Percentiles rank a stretch among this genome's conserved stretches.
Conservation (phyloP, 305 asterid genomes). For the Plantago rigida region DNA sequence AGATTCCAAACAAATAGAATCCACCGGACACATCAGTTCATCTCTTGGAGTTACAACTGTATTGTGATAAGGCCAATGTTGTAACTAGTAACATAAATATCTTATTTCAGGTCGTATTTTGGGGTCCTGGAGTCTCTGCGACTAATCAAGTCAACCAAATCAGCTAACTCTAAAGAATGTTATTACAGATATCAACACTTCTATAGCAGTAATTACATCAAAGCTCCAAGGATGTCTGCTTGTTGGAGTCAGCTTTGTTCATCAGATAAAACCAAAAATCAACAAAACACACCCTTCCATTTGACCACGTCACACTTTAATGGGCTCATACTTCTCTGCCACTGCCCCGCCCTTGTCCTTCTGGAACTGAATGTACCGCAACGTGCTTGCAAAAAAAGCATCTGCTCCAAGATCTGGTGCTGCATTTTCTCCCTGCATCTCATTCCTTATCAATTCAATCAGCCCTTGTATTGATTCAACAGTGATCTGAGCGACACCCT, state of each 20-base stretch:
- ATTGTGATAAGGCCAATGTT: not conserved
- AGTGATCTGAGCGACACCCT: conserved; percentile 70
- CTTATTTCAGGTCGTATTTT: not conserved
- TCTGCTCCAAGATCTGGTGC: conserved; percentile 64
- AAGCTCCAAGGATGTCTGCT: not conserved
- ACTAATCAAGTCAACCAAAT: not conserved
- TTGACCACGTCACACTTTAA: conserved; percentile 33
- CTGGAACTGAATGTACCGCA: conserved; percentile 83
- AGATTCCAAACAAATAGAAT: not conserved
- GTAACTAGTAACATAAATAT: not conserved
- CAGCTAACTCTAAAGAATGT: conserved; percentile 7
- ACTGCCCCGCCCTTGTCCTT: conserved; percentile 97
- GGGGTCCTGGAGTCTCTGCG: not conserved
- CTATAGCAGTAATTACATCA: conserved; percentile 8
- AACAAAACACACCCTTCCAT: conserved; percentile 12
- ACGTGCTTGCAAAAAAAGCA: conserved; percentile 78
- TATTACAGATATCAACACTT: conserved; percentile 15
- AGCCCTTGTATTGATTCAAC: conserved; percentile 76
- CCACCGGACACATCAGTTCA: not conserved
- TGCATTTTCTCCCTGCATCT: conserved; percentile 61
- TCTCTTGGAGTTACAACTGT: not conserved
- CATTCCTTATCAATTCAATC: conserved; percentile 69
- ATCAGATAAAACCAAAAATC: conserved; percentile 11
- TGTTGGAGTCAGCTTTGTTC: not conserved
- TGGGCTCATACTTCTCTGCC: conserved; percentile 72